Base-by-base conservation (phyloP, 805 yeast genomes). In the Millerozyma acaciae region DNA sequence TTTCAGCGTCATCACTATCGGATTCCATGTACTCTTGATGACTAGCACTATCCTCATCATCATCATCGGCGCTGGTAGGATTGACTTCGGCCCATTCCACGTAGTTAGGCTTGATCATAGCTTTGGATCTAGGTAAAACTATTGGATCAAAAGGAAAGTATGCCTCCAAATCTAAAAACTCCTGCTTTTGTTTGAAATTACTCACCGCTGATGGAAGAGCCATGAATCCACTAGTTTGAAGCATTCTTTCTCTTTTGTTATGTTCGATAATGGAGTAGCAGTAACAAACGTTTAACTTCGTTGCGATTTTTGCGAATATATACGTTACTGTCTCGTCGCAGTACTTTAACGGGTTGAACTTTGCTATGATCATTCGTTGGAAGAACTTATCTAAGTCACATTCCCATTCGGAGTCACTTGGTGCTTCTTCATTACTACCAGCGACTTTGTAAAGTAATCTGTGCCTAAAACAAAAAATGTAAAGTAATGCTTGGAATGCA, bases 71-170 rank as follows among this genome's bases (percentile, higher is more conserved):
- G 22, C 71, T 72, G 28, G 53, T 55, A 5, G 71, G 71, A 34
- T 66, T 64, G 14, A 65, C 72, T 24, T 62, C 62, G 5, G 61
- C 50, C 97, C 97, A 90, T 48, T 88, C 93, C 17, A 89, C 77
- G 33, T 64, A 67, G 38, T 71, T 69, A 5, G 60, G 67, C 20
- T 70, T 64, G 35, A 93, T 61, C 21, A 76, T 54, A 24, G 60
- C 55, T 47, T 79, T 76, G 30, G 85, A 74, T 8, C 60, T 60
- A 28, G 80, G 82, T 42, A 90, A 70, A 32, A 84, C 76, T 40
- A 93, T 60, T 1, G 98, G 98, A 64, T 90, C 97, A 55, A 85
- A 90, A 8, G 98, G 98, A 60, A 90, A 90, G 55, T 87, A 90
- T n/a, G 93, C 88, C 55, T 89, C 96, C 33, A 90, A 67, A 49